These are phyloP conservation scores for Ceratobasidium sp. DNA, from an alignment of 1,284 basidiomycete genomes.

Conservation along the genomic window DNA sequence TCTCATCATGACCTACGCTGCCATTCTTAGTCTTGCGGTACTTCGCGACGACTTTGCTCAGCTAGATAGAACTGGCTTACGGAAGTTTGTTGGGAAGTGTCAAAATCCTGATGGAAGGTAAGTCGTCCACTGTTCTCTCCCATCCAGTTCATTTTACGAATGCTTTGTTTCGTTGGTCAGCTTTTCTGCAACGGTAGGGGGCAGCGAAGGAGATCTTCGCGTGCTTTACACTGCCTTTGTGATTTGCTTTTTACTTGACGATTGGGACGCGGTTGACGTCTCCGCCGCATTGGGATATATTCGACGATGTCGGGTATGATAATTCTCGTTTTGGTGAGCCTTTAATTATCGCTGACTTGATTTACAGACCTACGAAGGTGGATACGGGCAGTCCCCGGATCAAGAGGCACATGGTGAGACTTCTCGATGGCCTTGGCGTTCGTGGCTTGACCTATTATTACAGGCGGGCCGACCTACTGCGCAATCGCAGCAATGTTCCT, in stretches of 20 bases:
- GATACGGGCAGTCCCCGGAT: constrained; percentile 85
- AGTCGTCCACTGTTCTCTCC: not conserved
- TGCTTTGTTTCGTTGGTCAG: constrained; percentile 59
- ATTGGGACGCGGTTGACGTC: constrained; percentile 81
- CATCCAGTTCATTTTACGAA: not conserved
- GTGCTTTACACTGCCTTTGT: constrained; percentile 92
- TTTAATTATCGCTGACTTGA: constrained; percentile 13
- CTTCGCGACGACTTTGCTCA: constrained; percentile 82
- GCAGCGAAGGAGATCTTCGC: constrained; percentile 77
- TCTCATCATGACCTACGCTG: constrained; percentile 94
- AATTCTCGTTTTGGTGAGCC: constrained; percentile 18
- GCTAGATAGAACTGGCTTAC: constrained; percentile 74
- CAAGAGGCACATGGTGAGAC: constrained; percentile 86
- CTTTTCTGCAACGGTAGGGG: constrained; percentile 78
- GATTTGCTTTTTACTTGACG: constrained; percentile 80
- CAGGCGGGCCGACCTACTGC: constrained; percentile 95
- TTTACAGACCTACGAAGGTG: constrained; percentile 89
- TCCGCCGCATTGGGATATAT: constrained; percentile 74
- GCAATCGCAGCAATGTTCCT: constrained; percentile 79
- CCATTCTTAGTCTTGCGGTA: constrained; percentile 82
- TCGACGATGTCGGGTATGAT: constrained; percentile 74
- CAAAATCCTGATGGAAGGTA: constrained; percentile 88
- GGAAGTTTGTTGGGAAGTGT: constrained; percentile 74
- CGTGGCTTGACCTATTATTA: not conserved
- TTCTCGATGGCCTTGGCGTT: not conserved